Evolutionary conservation across 805 yeast genomes (phyloP).

Genomic region (Saturnispora sanitii): DNA sequence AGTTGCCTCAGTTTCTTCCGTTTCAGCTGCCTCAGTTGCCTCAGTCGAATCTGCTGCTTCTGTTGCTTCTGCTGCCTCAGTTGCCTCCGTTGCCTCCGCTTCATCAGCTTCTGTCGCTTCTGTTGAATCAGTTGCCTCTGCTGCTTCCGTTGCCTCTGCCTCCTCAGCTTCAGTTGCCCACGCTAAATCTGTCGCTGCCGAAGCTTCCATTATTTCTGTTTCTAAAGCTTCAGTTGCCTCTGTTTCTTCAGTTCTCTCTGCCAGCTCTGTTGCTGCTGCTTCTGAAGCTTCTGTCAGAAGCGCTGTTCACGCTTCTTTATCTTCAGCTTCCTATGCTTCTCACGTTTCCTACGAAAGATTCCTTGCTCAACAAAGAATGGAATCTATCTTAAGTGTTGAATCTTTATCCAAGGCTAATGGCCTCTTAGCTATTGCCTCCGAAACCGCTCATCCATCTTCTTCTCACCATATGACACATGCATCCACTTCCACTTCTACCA

Average conservation of each 20-base stretch:
- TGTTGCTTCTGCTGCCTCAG: slow-evolving; percentile 18
- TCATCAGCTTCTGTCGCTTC: slow-evolving; percentile 15
- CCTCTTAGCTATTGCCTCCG: slow-evolving; percentile 33
- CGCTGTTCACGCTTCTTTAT: slow-evolving; percentile 11
- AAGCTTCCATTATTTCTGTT: slow-evolving; percentile 17
- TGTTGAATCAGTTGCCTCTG: slow-evolving; percentile 19
- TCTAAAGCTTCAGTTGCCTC: slow-evolving; percentile 12
- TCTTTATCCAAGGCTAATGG: slow-evolving; percentile 30
- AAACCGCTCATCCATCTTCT: slow-evolving; percentile 13
- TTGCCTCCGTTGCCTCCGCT: slow-evolving; percentile 13
- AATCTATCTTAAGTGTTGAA: slow-evolving; percentile 9
- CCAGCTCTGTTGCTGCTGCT: slow-evolving; percentile 14
- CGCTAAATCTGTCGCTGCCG: slow-evolving; percentile 17
- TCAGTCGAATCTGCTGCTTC: slow-evolving; percentile 21
- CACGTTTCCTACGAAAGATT: slow-evolving; percentile 8
- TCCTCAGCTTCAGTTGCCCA: slow-evolving; percentile 12
- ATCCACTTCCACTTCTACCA: slow-evolving; percentile 26
- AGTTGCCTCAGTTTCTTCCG: slow-evolving; percentile 3
- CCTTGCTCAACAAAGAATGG: slow-evolving; percentile 7
- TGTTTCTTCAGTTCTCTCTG: slow-evolving; percentile 12
- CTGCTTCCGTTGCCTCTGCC: slow-evolving; percentile 16
- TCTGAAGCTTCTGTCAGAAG: slow-evolving; percentile 17
- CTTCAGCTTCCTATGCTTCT: slow-evolving; percentile 9
- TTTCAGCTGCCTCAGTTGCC: slow-evolving; percentile 9
- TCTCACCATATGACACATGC: slow-evolving; percentile 15